These are phyloP conservation scores for Globisporangium spinosum DNA, from an alignment of 352 stramenopile species.

Conservation along the genomic window DNA sequence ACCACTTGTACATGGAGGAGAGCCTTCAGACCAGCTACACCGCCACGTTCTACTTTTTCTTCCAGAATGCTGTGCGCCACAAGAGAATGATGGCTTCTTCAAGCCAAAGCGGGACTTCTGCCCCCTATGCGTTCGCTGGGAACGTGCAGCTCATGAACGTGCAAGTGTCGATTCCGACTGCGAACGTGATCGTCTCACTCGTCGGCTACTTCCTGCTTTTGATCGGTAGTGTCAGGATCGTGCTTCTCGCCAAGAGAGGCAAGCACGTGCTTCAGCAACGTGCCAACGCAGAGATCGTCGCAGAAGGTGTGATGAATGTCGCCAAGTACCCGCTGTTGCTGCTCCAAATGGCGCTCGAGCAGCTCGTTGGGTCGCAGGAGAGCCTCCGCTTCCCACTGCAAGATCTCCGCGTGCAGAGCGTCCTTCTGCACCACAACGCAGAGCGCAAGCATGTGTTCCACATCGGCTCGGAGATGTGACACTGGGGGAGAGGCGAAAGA, in stretches of 20 bases:
- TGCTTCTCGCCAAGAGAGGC: background rate
- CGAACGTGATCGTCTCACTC: background rate
- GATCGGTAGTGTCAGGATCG: too few species aligned
- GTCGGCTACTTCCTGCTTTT: conserved; percentile 6
- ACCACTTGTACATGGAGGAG: conserved; percentile 31
- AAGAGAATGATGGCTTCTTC: too few species aligned
- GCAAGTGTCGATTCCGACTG: background rate
- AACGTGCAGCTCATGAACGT: background rate
- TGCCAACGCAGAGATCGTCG: conserved; percentile 5
- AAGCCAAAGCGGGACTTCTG: too few species aligned
- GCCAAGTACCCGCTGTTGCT: conserved; percentile 12
- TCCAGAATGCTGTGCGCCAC: conserved; percentile 27
- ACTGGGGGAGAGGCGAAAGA: background rate
- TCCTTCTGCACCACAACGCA: background rate
- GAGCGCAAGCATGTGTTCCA: background rate
- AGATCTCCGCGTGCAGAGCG: conserved; percentile 9
- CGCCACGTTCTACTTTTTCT: conserved; percentile 31
- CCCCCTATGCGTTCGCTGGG: background rate
- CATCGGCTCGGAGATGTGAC: conserved; percentile 8
- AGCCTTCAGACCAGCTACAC: conserved; percentile 36
- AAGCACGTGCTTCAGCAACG: conserved; percentile 1
- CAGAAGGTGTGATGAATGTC: conserved; percentile 10
- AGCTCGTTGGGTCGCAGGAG: background rate
- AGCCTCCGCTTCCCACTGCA: background rate
- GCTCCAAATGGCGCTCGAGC: conserved; percentile 2